These are phyloP conservation scores for Candida sojae DNA, from an alignment of 1,139 yeast genomes.

Conservation along the genomic window DNA sequence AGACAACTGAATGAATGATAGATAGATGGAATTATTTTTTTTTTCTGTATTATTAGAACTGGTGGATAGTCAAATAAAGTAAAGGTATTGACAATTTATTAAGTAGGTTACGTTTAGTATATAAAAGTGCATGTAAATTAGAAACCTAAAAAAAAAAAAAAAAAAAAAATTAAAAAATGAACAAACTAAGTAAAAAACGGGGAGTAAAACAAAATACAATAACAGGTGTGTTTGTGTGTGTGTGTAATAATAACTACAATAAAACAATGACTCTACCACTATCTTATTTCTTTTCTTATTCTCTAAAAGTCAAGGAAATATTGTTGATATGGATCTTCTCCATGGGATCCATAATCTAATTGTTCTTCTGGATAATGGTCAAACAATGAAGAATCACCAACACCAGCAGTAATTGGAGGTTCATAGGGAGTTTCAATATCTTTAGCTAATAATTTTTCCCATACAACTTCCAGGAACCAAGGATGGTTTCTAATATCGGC, in stretches of 20 bases:
- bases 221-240: too few relatives aligned
- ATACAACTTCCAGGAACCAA: constrained; percentile 62
- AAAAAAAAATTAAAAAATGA: not conserved
- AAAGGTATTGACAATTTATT: not conserved
- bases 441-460: constrained; percentile 58
- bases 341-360: constrained; percentile 53
- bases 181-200: not conserved
- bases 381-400: constrained; percentile 63
- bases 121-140: constrained; percentile 3
- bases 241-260: not conserved
- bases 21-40: not conserved
- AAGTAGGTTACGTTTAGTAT: not conserved
- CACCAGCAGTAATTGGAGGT: constrained; percentile 63
- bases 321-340: constrained; percentile 52
- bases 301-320: constrained; percentile 50
- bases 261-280: not conserved
- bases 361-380: constrained; percentile 62
- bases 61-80: not conserved
- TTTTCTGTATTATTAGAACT: not conserved
- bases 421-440: constrained; percentile 66
- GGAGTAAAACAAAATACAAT: too few relatives aligned
- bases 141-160: constrained; percentile 2
- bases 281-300: not conserved
- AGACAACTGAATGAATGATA: not conserved
- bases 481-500: constrained; percentile 57